Evolutionary conservation across 2,329 filamentous ascomycete genomes (phyloP).

Genomic region (Bimuria novae-zelandiae): DNA sequence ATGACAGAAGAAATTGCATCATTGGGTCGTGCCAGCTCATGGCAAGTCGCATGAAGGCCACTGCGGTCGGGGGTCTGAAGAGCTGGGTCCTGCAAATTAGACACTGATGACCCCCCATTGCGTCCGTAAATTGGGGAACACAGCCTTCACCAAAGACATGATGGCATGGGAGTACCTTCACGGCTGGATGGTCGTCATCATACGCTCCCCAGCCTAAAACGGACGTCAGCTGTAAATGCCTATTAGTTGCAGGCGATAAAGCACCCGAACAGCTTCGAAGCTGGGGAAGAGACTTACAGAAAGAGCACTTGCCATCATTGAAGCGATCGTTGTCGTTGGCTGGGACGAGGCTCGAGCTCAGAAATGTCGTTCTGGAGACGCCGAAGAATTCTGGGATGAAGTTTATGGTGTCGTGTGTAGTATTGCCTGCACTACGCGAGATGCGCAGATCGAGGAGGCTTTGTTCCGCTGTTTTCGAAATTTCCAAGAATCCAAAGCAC

Average conservation of each 20-base stretch:
- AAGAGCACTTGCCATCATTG: slow-evolving; percentile 17
- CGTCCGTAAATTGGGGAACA: slow-evolving; percentile 6
- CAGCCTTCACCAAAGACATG: slow-evolving; percentile 22
- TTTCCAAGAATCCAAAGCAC: no score
- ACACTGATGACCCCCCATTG: slow-evolving; percentile 13
- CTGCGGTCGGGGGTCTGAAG: not conserved
- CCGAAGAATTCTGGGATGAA: not conserved
- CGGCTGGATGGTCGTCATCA: slow-evolving; percentile 14
- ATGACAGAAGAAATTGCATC: not conserved
- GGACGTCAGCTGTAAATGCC: not conserved
- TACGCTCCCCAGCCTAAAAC: slow-evolving; percentile 18
- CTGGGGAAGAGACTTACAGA: slow-evolving; percentile 1
- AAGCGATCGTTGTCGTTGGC: slow-evolving; percentile 16
- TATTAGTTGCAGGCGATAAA: not conserved
- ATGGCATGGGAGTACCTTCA: slow-evolving; percentile 18
- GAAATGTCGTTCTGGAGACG: slow-evolving; percentile 9
- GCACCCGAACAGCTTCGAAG: not conserved
- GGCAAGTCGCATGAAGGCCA: not conserved
- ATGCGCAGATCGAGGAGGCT: no score
- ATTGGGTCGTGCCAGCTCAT: not conserved
- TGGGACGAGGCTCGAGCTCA: slow-evolving; percentile 12
- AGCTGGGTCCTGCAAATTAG: slow-evolving; percentile 14
- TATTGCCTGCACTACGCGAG: not conserved
- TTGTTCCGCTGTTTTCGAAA: no score
- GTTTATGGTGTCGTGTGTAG: not conserved